Base-by-base conservation (phyloP, 2,329 filamentous ascomycete genomes). In the Esteya vermicola region DNA sequence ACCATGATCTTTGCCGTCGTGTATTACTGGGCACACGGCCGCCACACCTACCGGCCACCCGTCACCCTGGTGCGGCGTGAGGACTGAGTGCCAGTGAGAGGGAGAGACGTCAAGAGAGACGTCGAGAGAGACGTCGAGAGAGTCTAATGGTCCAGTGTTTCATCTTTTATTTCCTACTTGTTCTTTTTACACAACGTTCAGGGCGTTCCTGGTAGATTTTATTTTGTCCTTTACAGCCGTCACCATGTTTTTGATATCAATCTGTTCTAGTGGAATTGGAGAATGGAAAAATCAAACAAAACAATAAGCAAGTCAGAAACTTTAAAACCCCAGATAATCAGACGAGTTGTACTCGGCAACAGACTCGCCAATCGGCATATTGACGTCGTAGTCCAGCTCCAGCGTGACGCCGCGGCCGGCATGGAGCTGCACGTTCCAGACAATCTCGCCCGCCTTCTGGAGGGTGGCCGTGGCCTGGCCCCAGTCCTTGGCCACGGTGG, bases 341-440 rank as follows among this genome's bases (percentile, higher is more conserved):
- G n/a, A n/a, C n/a, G n/a, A n/a, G n/a, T n/a, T n/a, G 25, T 38
- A 43, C 49, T 56, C 51, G 18, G 49, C 41, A 1, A 57, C 51
- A 38, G 42, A 43, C 41, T 75, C 69, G 9, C 65, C 67, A 14
- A 55, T 55, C 2, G 77, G 77, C 48, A 72, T 60, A 19, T 63
- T 64, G 16, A 77, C 67, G 44, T 72, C 67, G 55, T 81, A 82
- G 57, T 78, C 73, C 43, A 83, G 51, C 20, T 58, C 57, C 45
- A 82, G 54, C 54, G 68, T 69, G 14, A 72, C 69, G 4, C 67
- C 64, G 49, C 67, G 65, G 21, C 75, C 73, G 1, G 72, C 64
- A 44, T 75, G 69, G 38, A 81, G 54, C 33, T 54, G 61, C 10
- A 81, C 64, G 39, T 70, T 64, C 73, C 75, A 81, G 40, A 55